Conservation (phyloP, 345 rosid species). For the Acer negundo region DNA sequence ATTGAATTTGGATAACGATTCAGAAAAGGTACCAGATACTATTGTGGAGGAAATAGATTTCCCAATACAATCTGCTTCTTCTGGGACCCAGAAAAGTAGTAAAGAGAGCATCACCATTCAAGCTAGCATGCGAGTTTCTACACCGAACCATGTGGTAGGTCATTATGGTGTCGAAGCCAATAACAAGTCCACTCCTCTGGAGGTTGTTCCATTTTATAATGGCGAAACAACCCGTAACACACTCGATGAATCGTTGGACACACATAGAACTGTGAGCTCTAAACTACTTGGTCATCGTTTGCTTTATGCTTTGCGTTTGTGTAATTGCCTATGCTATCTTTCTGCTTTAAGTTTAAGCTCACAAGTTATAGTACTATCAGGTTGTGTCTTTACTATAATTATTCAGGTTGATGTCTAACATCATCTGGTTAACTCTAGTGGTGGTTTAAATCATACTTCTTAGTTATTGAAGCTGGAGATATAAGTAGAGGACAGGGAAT, state of each 20-base stretch:
- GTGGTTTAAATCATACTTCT: no score
- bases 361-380: no score
- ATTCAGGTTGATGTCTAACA: no score
- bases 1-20: no score
- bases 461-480: background rate
- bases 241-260: constrained; percentile 22
- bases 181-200: constrained; percentile 12
- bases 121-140: background rate
- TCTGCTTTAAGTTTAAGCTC: no score
- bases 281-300: constrained; percentile 32
- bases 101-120: constrained; percentile 9
- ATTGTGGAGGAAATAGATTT: constrained; percentile 20
- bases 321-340: no score
- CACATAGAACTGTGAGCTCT: constrained; percentile 20
- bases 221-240: constrained; percentile 16
- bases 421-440: no score
- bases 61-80: constrained; percentile 19
- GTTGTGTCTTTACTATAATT: no score
- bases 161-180: background rate
- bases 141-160: no score
- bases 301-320: background rate
- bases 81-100: constrained; percentile 24
- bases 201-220: no score
- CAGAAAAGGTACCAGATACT: background rate
- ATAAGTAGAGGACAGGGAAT: background rate